phyloP scores from a whole-genome alignment of 768 basidiomycete genomes.

The Leucogyrophana mollusca region DNA sequence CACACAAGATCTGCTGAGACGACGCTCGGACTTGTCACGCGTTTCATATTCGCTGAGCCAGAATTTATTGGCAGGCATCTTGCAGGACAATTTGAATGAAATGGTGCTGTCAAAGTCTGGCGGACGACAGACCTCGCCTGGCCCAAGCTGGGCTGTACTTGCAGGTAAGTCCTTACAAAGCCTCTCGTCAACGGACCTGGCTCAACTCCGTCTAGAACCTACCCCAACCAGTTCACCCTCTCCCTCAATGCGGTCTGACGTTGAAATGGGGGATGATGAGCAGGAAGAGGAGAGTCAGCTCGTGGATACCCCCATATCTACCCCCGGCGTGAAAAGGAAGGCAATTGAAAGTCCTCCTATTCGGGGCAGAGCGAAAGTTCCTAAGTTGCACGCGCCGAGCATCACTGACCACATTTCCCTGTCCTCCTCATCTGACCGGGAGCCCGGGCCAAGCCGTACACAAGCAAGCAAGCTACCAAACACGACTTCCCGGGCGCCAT shows the following conservation, averaged over 20 bases:
- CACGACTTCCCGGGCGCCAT: not conserved
- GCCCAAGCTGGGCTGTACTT: slow-evolving; percentile 26
- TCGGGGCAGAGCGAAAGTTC: slow-evolving; percentile 6
- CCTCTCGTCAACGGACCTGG: not conserved
- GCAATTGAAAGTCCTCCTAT: slow-evolving; percentile 12
- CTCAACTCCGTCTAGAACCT: slow-evolving; percentile 13
- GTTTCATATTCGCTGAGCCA: too few relatives aligned
- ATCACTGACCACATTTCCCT: not conserved
- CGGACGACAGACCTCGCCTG: slow-evolving; percentile 9
- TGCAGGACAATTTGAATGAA: too few relatives aligned
- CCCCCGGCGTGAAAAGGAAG: slow-evolving; percentile 26
- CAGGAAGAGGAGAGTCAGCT: slow-evolving; percentile 11
- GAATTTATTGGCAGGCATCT: too few relatives aligned
- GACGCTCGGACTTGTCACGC: too few relatives aligned
- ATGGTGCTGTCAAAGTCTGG: too few relatives aligned
- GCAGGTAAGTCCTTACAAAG: slow-evolving; percentile 14
- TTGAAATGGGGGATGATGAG: slow-evolving; percentile 18
- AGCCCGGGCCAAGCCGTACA: slow-evolving; percentile 4
- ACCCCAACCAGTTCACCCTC: slow-evolving; percentile 17
- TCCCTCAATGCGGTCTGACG: slow-evolving; percentile 13
- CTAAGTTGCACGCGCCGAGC: slow-evolving; percentile 21
- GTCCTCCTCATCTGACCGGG: not conserved
- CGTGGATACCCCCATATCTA: not conserved
- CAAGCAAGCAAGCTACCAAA: slow-evolving; percentile 7
- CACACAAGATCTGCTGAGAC: too few relatives aligned